Base-by-base conservation (phyloP, 2,329 filamentous ascomycete genomes). In the Colletotrichum truncatum region DNA sequence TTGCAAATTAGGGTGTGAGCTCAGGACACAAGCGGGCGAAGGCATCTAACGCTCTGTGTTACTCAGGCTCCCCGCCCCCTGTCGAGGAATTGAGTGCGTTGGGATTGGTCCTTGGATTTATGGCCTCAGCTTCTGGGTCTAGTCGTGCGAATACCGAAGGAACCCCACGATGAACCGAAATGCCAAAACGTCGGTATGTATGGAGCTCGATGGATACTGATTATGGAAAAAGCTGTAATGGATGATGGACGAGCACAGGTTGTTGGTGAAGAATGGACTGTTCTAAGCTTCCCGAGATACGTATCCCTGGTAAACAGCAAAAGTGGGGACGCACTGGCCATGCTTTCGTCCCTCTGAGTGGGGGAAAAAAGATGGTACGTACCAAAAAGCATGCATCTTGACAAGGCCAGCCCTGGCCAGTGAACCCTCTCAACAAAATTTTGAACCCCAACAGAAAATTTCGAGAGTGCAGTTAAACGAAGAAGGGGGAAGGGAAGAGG, bases 391-490 rank as follows among this genome's bases (percentile, higher is more conserved):
- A 16, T 55, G 18, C 28, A 36, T 51, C 21, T 16, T 59, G 57
- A 63, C 63, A 51, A 66, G 63, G 57, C 63, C 51, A 11, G 63
- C 63, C 63, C 63, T 63, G 57, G 58, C 49, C 58, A 43, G 57
- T 49, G n/a, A 39, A 32, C 58, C 63, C 55, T 45, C 63, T 56
- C 63, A 66, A 66, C 63, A 66, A 66, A 63, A 36, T 38, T 36
- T 7, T 18, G 48, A 51, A 57, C 60, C 45, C 63, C 63, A 66
- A 66, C 63, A 66, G 63, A 66, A 66, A 66, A 66, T 56, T 56
- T 63, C 57, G 54, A 45, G 54, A 48, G 54, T n/a, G 39, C 25
- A 61, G 18, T n/a, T n/a, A n/a, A n/a, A n/a, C n/a, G n/a, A n/a
- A n/a, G n/a, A n/a, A n/a, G n/a, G n/a, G n/a, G n/a, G n/a, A n/a